Percentiles rank a stretch among this genome's conserved stretches.
Conservation (phyloP, 768 basidiomycete species). For the Royoungia palumana region DNA sequence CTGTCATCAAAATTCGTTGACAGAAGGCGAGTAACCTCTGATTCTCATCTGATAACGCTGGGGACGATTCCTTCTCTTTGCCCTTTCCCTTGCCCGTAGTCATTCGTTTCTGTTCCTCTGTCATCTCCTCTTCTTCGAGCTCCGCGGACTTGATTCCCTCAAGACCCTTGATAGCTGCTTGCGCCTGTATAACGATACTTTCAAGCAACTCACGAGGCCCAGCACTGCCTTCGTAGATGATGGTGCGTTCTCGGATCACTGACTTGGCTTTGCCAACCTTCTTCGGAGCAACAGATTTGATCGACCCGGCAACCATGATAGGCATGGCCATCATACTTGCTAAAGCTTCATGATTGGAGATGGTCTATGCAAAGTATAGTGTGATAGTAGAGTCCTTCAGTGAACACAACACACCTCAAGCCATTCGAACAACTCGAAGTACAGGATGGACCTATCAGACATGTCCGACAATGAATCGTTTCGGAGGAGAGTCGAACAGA, state of each 20-base stretch:
- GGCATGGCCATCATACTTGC: slow-evolving; percentile 98
- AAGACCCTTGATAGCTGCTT: slow-evolving; percentile 85
- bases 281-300: slow-evolving; percentile 61
- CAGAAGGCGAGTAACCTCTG: slow-evolving; percentile 78
- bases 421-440: slow-evolving; percentile 90
- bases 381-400: background rate
- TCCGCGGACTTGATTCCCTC: slow-evolving; percentile 58
- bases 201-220: slow-evolving; percentile 91
- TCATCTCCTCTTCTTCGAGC: slow-evolving; percentile 59
- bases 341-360: slow-evolving; percentile 89
- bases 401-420: slow-evolving; percentile 58
- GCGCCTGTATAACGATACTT: slow-evolving; percentile 87
- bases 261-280: slow-evolving; percentile 43
- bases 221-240: slow-evolving; percentile 87
- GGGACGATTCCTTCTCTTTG: slow-evolving; percentile 46
- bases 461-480: slow-evolving; percentile 95
- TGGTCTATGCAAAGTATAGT: slow-evolving; percentile 52
- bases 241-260: slow-evolving; percentile 71
- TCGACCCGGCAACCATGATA: slow-evolving; percentile 79
- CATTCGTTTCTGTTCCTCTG: slow-evolving; percentile 89
- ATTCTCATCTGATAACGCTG: slow-evolving; percentile 65
- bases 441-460: slow-evolving; percentile 82
- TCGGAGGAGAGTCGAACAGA: slow-evolving; percentile 79
- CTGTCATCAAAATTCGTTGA: slow-evolving; percentile 78
- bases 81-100: slow-evolving; percentile 64